Evolutionary conservation across 108 stramenopile genomes (phyloP).

Genomic region (Skeletonema grethae): DNA sequence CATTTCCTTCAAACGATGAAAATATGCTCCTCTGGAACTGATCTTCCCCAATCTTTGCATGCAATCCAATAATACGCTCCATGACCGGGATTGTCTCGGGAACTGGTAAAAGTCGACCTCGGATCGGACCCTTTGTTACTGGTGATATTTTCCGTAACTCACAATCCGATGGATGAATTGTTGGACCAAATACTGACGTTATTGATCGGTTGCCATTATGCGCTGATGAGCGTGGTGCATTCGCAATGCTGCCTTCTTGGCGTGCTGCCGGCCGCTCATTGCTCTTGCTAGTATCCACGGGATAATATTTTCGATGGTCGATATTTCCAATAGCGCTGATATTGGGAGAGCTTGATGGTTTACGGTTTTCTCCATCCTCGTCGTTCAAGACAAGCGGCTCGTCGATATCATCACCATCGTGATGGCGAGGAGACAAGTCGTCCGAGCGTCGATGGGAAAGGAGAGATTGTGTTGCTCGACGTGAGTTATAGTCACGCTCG

Average conservation of each 20-base stretch:
- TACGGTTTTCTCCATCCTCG: background rate
- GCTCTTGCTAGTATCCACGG: background rate
- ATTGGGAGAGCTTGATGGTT: background rate
- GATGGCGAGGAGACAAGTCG: background rate
- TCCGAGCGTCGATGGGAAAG: background rate
- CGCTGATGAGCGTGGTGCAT: background rate
- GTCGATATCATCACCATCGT: background rate
- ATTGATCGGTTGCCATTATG: slow-evolving; percentile 5
- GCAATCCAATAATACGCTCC: background rate
- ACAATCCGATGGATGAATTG: slow-evolving; percentile 39
- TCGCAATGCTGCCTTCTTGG: background rate
- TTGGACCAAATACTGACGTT: slow-evolving; percentile 15
- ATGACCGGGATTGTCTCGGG: background rate
- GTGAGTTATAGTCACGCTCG: slow-evolving; percentile 18
- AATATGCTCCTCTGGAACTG: background rate
- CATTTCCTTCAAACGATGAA: background rate
- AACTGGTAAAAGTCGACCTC: slow-evolving; percentile 13
- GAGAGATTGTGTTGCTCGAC: slow-evolving; percentile 16
- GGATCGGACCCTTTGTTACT: slow-evolving; percentile 28
- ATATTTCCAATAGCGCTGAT: background rate
- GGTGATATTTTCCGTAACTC: slow-evolving; percentile 24
- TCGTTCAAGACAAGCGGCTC: background rate
- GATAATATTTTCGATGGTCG: background rate
- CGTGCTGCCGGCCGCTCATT: background rate
- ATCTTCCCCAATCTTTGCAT: slow-evolving; percentile 1